Evolutionary conservation across 371 early-diverging fungal genomes (phyloP).

Genomic region (Mucor circinelloides): DNA sequence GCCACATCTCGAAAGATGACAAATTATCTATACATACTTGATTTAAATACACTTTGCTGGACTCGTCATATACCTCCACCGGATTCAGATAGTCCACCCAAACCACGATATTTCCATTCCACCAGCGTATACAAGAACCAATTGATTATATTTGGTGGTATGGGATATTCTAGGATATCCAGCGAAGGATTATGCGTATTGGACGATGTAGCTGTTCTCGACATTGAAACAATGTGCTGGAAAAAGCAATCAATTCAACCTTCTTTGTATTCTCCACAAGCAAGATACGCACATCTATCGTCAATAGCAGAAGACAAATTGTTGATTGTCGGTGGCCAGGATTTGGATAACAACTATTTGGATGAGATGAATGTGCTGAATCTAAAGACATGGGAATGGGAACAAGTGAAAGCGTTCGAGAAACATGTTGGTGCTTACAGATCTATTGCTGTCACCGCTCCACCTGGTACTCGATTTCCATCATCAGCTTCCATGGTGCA

Average conservation of each 20-base stretch:
- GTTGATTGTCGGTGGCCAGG: constrained; percentile 83
- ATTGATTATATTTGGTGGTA: constrained; percentile 65
- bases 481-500: background rate
- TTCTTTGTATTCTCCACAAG: constrained; percentile 61
- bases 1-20: constrained; percentile 69
- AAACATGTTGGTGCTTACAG: constrained; percentile 82
- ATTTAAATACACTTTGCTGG: constrained; percentile 66
- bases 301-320: constrained; percentile 59
- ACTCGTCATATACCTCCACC: constrained; percentile 47
- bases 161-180: constrained; percentile 51
- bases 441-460: constrained; percentile 64
- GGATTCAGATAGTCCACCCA: constrained; percentile 44
- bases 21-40: constrained; percentile 67
- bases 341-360: constrained; percentile 74
- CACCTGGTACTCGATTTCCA: constrained; percentile 31
- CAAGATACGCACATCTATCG: constrained; percentile 85
- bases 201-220: constrained; percentile 74
- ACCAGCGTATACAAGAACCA: constrained; percentile 58
- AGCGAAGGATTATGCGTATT: constrained; percentile 54
- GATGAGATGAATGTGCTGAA: constrained; percentile 80
- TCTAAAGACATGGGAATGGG: constrained; percentile 69
- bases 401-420: constrained; percentile 64
- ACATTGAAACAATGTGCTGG: constrained; percentile 70
- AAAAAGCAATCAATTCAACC: constrained; percentile 49
- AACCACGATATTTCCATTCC: constrained; percentile 77